phyloP scores from a whole-genome alignment of 2,329 filamentous ascomycete genomes.

The Talaromyces sp. region DNA sequence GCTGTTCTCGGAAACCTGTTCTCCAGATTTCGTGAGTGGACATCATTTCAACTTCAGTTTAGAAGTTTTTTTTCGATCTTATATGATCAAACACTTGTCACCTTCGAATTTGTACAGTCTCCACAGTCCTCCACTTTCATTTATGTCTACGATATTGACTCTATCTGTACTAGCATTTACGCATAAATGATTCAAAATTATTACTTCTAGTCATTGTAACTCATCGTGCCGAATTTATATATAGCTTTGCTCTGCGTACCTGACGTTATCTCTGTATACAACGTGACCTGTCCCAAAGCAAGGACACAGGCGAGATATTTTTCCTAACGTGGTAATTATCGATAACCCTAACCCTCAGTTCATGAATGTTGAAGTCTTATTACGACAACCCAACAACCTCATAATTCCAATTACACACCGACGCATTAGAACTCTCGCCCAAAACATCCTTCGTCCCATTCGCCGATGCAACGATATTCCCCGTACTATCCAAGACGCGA shows the following conservation, averaged over 20 bases:
- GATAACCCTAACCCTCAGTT: no score
- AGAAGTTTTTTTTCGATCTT: constrained; percentile 2
- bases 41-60: background rate
- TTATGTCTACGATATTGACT: background rate
- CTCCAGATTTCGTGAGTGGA: no score
- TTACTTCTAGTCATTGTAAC: background rate
- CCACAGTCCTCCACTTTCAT: background rate
- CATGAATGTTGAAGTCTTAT: background rate
- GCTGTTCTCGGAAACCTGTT: no score
- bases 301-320: no score
- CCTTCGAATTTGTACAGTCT: constrained; percentile 3
- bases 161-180: background rate
- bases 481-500: background rate
- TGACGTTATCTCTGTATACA: no score
- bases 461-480: constrained; percentile 2
- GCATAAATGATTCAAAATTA: background rate
- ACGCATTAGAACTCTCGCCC: background rate
- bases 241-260: no score
- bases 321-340: no score
- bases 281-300: no score
- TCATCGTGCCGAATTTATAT: background rate
- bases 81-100: background rate
- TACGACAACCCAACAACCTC: constrained; percentile 13
- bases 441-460: constrained; percentile 10
- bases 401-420: constrained; percentile 13